phyloP scores from a whole-genome alignment of 73 alveolate genomes.

The Stentor roeselii region DNA sequence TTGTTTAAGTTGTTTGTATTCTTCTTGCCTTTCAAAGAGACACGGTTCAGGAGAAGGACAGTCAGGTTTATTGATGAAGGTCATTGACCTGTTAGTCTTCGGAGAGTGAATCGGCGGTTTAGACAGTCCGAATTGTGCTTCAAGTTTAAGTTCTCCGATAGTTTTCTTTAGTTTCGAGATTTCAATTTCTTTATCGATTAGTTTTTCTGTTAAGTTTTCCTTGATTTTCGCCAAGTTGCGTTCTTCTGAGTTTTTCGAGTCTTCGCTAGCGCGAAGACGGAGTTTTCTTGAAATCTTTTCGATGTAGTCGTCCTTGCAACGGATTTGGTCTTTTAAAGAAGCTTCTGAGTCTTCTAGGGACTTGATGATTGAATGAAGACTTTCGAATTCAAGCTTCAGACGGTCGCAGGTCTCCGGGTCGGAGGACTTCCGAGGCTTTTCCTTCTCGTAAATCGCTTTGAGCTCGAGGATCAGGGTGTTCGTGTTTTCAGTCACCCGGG shows the following conservation, averaged over 20 bases:
- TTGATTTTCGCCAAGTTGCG: not conserved
- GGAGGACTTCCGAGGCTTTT: too few species aligned
- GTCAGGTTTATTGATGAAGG: not conserved
- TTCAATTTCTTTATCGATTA: conserved; percentile 7
- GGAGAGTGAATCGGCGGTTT: conserved; percentile 23
- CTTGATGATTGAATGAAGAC: not conserved
- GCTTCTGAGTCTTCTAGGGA: not conserved
- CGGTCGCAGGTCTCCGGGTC: not conserved
- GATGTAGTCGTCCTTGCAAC: not conserved
- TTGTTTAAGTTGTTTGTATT: not conserved
- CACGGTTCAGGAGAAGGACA: not conserved
- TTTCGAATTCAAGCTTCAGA: not conserved
- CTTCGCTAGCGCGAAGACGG: conserved; percentile 8
- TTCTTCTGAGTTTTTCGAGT: not conserved
- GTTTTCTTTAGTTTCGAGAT: conserved; percentile 11
- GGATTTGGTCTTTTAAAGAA: not conserved
- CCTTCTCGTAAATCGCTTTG: too few species aligned
- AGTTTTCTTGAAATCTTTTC: not conserved
- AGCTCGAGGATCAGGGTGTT: too few species aligned
- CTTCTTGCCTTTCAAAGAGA: not conserved
- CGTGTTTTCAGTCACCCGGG: too few species aligned
- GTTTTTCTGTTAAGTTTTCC: not conserved
- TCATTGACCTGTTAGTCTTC: not conserved
- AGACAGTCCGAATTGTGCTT: not conserved
- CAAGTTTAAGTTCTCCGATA: conserved; percentile 11